phyloP scores from a whole-genome alignment of 495 filamentous ascomycete genomes.

The Filosporella fistucella region DNA sequence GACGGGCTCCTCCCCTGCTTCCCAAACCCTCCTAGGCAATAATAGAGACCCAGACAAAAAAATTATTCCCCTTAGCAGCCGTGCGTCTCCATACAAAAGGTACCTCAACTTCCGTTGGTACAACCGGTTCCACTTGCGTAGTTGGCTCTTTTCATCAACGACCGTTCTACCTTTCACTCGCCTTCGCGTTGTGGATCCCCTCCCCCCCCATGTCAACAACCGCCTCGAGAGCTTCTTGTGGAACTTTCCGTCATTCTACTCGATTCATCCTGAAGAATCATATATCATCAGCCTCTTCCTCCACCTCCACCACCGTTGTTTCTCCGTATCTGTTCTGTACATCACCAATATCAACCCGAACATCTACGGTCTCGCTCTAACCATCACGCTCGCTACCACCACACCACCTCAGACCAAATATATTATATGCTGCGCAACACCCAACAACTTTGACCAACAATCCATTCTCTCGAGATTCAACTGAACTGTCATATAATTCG shows the following conservation, averaged over 20 bases:
- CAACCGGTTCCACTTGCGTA: slow-evolving; percentile 9
- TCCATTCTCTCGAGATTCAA: too few species aligned
- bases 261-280: slow-evolving; percentile 7
- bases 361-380: neutral
- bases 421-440: too few species aligned
- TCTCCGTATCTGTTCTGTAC: neutral
- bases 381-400: slow-evolving; percentile 16
- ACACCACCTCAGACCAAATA: neutral
- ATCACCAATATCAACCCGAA: neutral
- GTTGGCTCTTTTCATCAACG: neutral
- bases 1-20: neutral
- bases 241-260: slow-evolving; percentile 18
- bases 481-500: too few species aligned
- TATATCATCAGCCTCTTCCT: slow-evolving; percentile 22
- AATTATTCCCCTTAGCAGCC: slow-evolving; percentile 8
- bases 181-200: slow-evolving; percentile 3
- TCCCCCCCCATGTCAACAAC: slow-evolving; percentile 10
- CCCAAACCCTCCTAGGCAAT: slow-evolving; percentile 8
- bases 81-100: slow-evolving; percentile 7
- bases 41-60: slow-evolving; percentile 10
- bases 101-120: slow-evolving; percentile 2
- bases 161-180: neutral
- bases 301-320: neutral
- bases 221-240: slow-evolving; percentile 2
- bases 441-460: too few species aligned